Conservation (phyloP, 495 filamentous ascomycete species). For the Lepraria neglecta region DNA sequence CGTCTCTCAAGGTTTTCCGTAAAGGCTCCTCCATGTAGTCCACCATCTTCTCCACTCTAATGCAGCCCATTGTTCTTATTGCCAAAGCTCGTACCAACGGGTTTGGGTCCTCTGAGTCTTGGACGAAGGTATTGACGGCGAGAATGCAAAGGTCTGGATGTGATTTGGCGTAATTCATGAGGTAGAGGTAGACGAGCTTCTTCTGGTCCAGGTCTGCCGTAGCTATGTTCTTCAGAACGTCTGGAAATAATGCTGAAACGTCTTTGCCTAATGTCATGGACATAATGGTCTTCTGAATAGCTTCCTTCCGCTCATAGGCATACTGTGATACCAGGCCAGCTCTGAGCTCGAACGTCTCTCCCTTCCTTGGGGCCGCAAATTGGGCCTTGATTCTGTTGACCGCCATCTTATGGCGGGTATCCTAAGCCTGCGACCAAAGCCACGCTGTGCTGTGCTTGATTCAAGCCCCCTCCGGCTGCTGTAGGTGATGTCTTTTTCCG, state of each 20-base stretch:
- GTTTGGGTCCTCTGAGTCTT: constrained; percentile 98
- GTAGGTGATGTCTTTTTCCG: background rate
- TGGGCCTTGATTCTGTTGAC: constrained; percentile 94
- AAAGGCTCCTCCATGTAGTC: constrained; percentile 99
- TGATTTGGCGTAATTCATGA: constrained; percentile 99
- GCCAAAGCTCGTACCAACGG: constrained; percentile 90
- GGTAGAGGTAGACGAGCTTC: constrained; percentile 97
- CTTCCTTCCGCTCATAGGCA: constrained; percentile 97
- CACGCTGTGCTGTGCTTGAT: constrained; percentile 39
- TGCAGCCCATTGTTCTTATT: constrained; percentile 99
- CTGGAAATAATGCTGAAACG: constrained; percentile 93
- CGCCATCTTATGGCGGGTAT: constrained; percentile 56
- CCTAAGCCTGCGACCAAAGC: constrained; percentile 44
- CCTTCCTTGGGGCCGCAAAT: constrained; percentile 87
- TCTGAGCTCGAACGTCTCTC: constrained; percentile 96
- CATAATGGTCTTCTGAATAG: constrained; percentile 99
- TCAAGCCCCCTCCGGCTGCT: constrained; percentile 11
- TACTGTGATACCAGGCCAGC: constrained; percentile 98
- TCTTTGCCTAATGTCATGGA: constrained; percentile 99
- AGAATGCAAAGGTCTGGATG: constrained; percentile 98
- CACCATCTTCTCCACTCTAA: constrained; percentile 98
- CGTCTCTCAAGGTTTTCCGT: constrained; percentile 91
- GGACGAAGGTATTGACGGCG: constrained; percentile 97
- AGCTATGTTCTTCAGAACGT: constrained; percentile 98
- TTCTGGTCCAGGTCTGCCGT: constrained; percentile 95